Conservation (phyloP, 139 green algal genomes). For the Chlamydomonas asymmetrica region DNA sequence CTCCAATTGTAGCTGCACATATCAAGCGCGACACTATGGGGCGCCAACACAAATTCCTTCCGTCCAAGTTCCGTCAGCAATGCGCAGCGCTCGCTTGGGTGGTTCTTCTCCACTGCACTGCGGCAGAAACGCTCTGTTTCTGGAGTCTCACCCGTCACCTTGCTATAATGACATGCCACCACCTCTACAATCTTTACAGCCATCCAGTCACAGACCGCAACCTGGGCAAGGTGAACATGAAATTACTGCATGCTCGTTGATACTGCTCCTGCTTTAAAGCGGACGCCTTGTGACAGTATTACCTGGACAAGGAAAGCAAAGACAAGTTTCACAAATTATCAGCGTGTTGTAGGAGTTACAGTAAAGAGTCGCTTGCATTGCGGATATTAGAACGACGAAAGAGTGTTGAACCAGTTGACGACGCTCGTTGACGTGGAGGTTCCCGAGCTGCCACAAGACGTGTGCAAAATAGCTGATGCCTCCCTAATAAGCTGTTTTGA, state of each 20-base stretch:
- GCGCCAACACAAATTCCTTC: no score
- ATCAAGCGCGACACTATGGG: no score
- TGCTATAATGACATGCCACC: neutral
- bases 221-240: neutral
- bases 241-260: neutral
- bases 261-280: neutral
- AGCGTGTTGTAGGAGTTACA: slow-evolving; percentile 5
- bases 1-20: no score
- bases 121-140: no score
- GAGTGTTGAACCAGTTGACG: slow-evolving; percentile 16
- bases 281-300: no score
- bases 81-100: no score
- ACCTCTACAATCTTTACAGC: neutral
- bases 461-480: no score
- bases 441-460: slow-evolving; percentile 8
- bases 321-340: neutral
- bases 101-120: no score
- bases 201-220: neutral
- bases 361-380: slow-evolving; percentile 13
- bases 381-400: neutral
- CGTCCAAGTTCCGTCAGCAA: no score
- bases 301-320: neutral
- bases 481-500: no score
- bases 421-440: no score
- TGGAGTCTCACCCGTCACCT: neutral